These are phyloP conservation scores for Cladosporium sp. DNA, from an alignment of 2,329 filamentous ascomycete species.

Conservation along the genomic window DNA sequence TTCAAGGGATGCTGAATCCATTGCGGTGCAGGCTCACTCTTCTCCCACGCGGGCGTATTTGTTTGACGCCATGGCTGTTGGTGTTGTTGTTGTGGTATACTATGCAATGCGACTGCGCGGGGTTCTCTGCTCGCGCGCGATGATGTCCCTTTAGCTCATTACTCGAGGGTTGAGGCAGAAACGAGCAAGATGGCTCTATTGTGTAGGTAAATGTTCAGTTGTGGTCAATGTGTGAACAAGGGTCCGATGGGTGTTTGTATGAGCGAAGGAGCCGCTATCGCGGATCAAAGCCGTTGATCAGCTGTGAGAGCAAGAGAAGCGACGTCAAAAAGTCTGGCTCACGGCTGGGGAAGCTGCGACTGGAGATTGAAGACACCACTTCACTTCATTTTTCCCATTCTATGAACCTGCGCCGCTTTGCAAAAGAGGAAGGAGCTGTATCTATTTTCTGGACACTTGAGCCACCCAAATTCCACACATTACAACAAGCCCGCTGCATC, in stretches of 20 bases:
- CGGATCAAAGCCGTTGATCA: background rate
- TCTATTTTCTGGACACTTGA: too few species aligned
- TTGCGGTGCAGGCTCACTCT: slow-evolving; percentile 55
- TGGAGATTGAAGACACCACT: slow-evolving; percentile 3
- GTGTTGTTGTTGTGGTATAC: background rate
- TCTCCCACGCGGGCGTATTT: slow-evolving; percentile 69
- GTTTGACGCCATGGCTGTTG: slow-evolving; percentile 48
- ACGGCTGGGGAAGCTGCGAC: slow-evolving; percentile 5
- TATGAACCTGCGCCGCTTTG: background rate
- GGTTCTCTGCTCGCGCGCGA: slow-evolving; percentile 17
- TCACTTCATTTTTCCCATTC: background rate
- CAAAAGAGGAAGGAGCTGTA: background rate
- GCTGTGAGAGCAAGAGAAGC: background rate
- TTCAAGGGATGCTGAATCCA: background rate
- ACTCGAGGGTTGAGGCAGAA: slow-evolving; percentile 4
- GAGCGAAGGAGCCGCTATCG: background rate
- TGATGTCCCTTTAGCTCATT: slow-evolving; percentile 24
- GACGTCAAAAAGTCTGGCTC: slow-evolving; percentile 2
- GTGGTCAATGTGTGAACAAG: background rate
- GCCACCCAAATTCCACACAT: too few species aligned
- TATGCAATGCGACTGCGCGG: too few species aligned
- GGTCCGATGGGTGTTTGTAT: background rate
- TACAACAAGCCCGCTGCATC: too few species aligned
- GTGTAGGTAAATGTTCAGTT: background rate
- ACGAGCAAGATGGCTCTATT: background rate